Percentiles rank a stretch among this genome's conserved stretches.
Conservation (phyloP, 495 filamentous ascomycete genomes). For the Penicillium desertorum region DNA sequence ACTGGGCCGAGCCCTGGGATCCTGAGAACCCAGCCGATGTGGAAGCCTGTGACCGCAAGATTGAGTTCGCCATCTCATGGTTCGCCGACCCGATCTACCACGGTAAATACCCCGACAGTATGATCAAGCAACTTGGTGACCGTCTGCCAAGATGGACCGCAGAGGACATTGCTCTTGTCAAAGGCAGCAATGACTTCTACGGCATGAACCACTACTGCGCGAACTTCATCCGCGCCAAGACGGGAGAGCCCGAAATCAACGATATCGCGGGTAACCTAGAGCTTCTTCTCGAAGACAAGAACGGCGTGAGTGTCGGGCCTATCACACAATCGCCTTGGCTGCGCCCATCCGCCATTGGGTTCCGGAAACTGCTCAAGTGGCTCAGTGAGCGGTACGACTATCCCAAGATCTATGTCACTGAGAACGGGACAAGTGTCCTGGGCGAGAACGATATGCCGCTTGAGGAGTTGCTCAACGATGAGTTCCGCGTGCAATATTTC, state of each 20-base stretch:
- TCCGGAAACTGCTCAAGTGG: constrained; percentile 76
- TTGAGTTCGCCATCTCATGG: constrained; percentile 58
- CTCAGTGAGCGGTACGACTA: constrained; percentile 71
- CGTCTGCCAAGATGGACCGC: constrained; percentile 64
- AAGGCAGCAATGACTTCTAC: constrained; percentile 79
- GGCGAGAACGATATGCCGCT: constrained; percentile 72
- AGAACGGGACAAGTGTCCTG: constrained; percentile 76
- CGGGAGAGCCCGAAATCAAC: constrained; percentile 52
- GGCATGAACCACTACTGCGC: constrained; percentile 86
- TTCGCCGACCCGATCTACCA: constrained; percentile 74
- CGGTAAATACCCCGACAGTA: constrained; percentile 73
- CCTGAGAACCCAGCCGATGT: constrained; percentile 49
- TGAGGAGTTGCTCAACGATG: constrained; percentile 68
- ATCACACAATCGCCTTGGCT: constrained; percentile 77
- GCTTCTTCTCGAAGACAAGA: constrained; percentile 64
- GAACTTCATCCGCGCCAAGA: constrained; percentile 75
- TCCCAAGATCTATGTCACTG: constrained; percentile 78
- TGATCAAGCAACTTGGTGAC: constrained; percentile 70
- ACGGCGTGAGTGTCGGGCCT: constrained; percentile 66
- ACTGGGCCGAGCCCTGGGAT: constrained; percentile 58
- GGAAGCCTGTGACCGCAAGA: constrained; percentile 52
- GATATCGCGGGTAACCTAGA: constrained; percentile 73
- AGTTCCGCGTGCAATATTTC: constrained; percentile 75
- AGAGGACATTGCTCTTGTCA: constrained; percentile 65
- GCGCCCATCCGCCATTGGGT: constrained; percentile 67